Evolutionary conservation across 306 rosid genomes (phyloP).

Genomic region (Rubus idaeus): DNA sequence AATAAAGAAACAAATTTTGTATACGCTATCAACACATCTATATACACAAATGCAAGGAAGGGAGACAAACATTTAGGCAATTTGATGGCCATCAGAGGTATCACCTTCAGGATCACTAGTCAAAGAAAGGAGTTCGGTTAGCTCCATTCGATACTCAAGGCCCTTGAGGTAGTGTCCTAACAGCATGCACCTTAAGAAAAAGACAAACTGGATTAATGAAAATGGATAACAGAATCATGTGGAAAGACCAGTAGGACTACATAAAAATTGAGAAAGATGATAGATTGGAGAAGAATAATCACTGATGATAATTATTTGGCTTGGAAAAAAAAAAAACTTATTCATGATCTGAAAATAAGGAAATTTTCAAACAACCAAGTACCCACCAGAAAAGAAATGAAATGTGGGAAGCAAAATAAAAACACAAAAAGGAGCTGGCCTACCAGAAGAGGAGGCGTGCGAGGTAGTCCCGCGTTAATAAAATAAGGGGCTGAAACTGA

Average conservation of each 20-base stretch:
- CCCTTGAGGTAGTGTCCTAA: constrained; percentile 91
- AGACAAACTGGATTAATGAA: constrained; percentile 1
- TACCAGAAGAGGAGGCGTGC: constrained; percentile 97
- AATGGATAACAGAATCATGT: neutral
- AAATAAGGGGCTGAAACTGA: constrained; percentile 76
- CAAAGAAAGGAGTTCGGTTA: constrained; percentile 63
- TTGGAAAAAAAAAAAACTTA: neutral
- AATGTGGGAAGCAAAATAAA: constrained; percentile 12
- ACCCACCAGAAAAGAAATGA: neutral
- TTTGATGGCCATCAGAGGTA: constrained; percentile 35
- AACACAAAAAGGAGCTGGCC: constrained; percentile 26
- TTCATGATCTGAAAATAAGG: neutral
- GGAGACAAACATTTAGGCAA: constrained; percentile 38
- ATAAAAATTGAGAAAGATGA: neutral
- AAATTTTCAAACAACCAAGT: constrained; percentile 4
- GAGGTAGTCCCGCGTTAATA: constrained; percentile 75
- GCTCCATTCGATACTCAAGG: constrained; percentile 83
- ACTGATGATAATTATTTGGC: neutral
- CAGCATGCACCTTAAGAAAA: constrained; percentile 71
- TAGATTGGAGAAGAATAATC: neutral
- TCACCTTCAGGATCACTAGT: constrained; percentile 46
- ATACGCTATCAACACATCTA: constrained; percentile 21
- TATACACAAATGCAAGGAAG: constrained; percentile 37
- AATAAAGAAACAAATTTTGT: neutral
- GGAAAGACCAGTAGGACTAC: neutral